Base-by-base conservation (phyloP, 2,329 filamentous ascomycete species). In the Neonectria magnoliae region DNA sequence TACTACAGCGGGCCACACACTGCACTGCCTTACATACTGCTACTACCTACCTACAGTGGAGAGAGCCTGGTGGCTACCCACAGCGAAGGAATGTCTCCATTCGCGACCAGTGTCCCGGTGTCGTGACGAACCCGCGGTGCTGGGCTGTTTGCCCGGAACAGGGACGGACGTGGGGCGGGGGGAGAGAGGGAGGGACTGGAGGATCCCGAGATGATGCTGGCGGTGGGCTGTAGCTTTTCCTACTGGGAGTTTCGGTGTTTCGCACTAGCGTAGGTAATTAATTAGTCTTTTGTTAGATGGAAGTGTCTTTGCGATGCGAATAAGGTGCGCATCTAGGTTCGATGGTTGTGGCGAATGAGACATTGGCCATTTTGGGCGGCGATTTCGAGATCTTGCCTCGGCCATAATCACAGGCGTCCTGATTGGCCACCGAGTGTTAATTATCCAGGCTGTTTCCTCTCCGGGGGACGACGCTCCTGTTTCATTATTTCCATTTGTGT, bases 91-190 rank as follows among this genome's bases (percentile, higher is more conserved):
- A 2, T 25, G 48, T 44, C 45, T 48, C 54, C 47, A 53, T 57
- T 38, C 54, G 42, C 48, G 33, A 58, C 47, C 55, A 44, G 41
- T 22, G 42, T 55, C 50, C 47, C 48, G 52, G 59, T 57, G 36
- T 36, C 42, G 55, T 58, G 42, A 63, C 50, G 55, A 58, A 47
- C 42, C 57, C 57, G 25, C 47, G 36, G 47, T 31, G 57, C 45
- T 45, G 58, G 31, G 59, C 25, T 25, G 22, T 33, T 50, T 36
- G 13, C 10, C 11, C 38, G 38, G 38, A 18, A n/a, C 38, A 9
- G 36, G 38, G 38, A 18, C 38, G 5, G 25, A 6, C 5, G 25
- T 25, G 25, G 38, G n/a, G n/a, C n/a, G n/a, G n/a, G n/a, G n/a
- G n/a, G n/a, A n/a, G n/a, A n/a, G n/a, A n/a, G n/a, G n/a, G 38